A percentile compares a stretch with the other conserved stretches of the same genome.
Conservation (phyloP, 345 rosid genomes). For the Limnanthes douglasii region DNA sequence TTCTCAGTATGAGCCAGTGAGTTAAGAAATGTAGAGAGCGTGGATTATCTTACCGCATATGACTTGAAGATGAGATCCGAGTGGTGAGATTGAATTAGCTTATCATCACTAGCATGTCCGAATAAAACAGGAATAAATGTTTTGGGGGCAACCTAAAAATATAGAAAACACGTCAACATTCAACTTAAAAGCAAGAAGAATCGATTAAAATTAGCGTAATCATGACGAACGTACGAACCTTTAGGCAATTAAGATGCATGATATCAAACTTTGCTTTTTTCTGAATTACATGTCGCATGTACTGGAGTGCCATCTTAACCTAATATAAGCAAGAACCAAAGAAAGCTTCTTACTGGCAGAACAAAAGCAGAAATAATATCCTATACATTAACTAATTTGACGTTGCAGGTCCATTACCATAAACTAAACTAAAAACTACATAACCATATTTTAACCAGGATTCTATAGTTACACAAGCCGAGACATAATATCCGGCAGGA, state of each 20-base stretch:
- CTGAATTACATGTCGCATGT: slow-evolving; percentile 75
- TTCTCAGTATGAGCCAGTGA: slow-evolving; percentile 1
- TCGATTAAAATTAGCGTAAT: too few species aligned
- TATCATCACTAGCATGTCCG: slow-evolving; percentile 89
- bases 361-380: not conserved
- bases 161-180: slow-evolving; percentile 1
- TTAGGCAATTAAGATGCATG: slow-evolving; percentile 78
- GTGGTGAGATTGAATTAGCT: slow-evolving; percentile 82
- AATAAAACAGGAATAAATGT: slow-evolving; percentile 88
- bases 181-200: too few species aligned
- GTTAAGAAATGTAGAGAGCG: not conserved
- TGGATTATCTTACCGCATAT: slow-evolving; percentile 38
- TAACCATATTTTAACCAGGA: too few species aligned
- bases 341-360: slow-evolving; percentile 6
- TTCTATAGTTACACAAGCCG: too few species aligned
- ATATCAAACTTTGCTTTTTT: slow-evolving; percentile 96
- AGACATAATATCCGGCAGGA: too few species aligned
- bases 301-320: slow-evolving; percentile 96
- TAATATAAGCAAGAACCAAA: slow-evolving; percentile 12
- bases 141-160: slow-evolving; percentile 60
- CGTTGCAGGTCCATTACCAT: not conserved
- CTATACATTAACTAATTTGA: slow-evolving; percentile 1
- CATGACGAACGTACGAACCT: too few species aligned
- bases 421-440: too few species aligned
- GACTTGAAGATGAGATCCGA: slow-evolving; percentile 62